A percentile compares a stretch with the other conserved stretches of the same genome.
These are phyloP conservation scores for Croton setiger DNA, from an alignment of 441 rosid genomes.

Conservation along the genomic window DNA sequence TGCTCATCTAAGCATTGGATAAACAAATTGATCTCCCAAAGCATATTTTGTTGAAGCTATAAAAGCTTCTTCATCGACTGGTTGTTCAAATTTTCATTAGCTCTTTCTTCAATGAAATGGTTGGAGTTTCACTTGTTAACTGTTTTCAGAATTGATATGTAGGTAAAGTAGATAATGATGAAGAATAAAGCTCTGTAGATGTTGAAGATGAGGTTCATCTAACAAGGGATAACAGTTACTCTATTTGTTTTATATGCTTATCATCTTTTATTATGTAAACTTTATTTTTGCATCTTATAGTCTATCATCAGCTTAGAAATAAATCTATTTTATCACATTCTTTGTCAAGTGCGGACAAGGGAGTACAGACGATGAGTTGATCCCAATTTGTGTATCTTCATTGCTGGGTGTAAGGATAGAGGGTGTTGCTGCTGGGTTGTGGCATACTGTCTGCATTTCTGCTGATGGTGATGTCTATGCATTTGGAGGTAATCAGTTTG, in stretches of 20 bases:
- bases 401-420: conserved; percentile 70
- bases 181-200: conserved; percentile 48
- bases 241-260: conserved; percentile 21
- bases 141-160: conserved; percentile 43
- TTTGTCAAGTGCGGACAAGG: conserved; percentile 91
- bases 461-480: conserved; percentile 83
- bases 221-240: conserved; percentile 37
- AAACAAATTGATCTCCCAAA: background rate
- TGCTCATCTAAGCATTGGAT: conserved; percentile 6
- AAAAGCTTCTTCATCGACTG: background rate
- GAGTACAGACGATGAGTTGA: conserved; percentile 87
- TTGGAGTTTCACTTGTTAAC: conserved; percentile 29
- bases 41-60: background rate
- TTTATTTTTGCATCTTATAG: conserved; percentile 15
- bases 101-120: conserved; percentile 21
- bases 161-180: conserved; percentile 66
- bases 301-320: conserved; percentile 13
- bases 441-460: conserved; percentile 93
- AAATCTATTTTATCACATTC: conserved; percentile 19
- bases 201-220: conserved; percentile 54
- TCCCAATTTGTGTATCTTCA: conserved; percentile 87
- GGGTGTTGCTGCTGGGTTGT: conserved; percentile 84
- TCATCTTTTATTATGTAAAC: conserved; percentile 11
- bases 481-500: conserved; percentile 98
- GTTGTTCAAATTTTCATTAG: conserved; percentile 2